Conservation (phyloP, 805 yeast genomes). For the Ogataea nakhonphanomensis region DNA sequence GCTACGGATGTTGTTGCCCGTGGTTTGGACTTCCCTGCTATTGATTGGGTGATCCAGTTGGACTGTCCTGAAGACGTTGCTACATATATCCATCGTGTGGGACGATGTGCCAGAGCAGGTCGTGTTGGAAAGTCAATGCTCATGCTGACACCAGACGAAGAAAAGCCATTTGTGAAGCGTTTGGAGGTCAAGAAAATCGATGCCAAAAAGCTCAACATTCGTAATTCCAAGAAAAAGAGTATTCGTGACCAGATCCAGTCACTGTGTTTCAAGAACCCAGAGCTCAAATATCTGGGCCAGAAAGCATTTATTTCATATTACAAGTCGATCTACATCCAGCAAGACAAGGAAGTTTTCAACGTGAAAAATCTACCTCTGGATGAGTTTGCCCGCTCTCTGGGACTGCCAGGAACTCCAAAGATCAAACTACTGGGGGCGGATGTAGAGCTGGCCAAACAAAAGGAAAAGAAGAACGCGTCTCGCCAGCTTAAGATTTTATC, state of each 20-base stretch:
- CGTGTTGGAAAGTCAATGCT: slow-evolving; percentile 77
- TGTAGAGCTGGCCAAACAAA: slow-evolving; percentile 41
- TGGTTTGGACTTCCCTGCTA: slow-evolving; percentile 89
- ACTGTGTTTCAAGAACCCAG: slow-evolving; percentile 86
- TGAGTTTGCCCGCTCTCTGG: slow-evolving; percentile 80
- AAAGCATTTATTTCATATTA: slow-evolving; percentile 92
- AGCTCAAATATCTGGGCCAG: slow-evolving; percentile 89
- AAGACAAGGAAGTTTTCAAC: slow-evolving; percentile 82
- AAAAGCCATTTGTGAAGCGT: slow-evolving; percentile 66
- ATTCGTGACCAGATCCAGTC: slow-evolving; percentile 85
- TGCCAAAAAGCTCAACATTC: slow-evolving; percentile 68
- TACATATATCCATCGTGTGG: slow-evolving; percentile 88
- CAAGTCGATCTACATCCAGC: slow-evolving; percentile 79
- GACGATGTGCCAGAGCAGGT: slow-evolving; percentile 86
- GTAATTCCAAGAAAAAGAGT: slow-evolving; percentile 66
- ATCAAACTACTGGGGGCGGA: slow-evolving; percentile 62
- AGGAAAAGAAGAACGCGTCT: slow-evolving; percentile 78
- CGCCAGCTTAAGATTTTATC: slow-evolving; percentile 60
- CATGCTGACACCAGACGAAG: slow-evolving; percentile 82
- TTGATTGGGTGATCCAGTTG: slow-evolving; percentile 91
- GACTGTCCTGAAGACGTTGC: slow-evolving; percentile 91
- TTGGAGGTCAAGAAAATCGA: slow-evolving; percentile 63
- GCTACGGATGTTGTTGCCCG: slow-evolving; percentile 92
- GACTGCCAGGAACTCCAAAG: slow-evolving; percentile 95
- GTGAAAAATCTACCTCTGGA: slow-evolving; percentile 76